Percentiles rank a stretch among this genome's conserved stretches.
Conservation (phyloP, 768 basidiomycete genomes). For the Russula olivacea region DNA sequence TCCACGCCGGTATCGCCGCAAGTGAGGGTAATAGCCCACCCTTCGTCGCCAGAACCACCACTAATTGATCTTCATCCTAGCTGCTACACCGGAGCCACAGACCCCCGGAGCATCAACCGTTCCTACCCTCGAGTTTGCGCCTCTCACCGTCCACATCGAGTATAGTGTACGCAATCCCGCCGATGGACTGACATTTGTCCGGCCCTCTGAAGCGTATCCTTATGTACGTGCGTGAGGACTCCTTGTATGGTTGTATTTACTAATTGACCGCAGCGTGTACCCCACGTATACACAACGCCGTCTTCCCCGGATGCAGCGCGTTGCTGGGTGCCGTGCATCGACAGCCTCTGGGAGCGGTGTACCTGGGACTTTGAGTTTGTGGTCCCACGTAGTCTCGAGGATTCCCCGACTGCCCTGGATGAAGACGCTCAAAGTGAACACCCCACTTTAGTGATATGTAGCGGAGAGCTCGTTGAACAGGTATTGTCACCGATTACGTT, state of each 20-base stretch:
- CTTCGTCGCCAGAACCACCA: conserved; percentile 7
- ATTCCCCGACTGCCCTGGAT: conserved; percentile 41
- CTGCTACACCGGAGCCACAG: conserved; percentile 78
- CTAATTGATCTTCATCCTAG: conserved; percentile 28
- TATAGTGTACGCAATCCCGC: conserved; percentile 80
- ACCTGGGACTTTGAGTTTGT: conserved; percentile 99
- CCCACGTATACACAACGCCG: conserved; percentile 87
- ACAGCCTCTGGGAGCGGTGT: conserved; percentile 91
- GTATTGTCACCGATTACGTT: conserved; percentile 35
- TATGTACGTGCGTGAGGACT: conserved; percentile 58
- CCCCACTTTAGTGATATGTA: conserved; percentile 86
- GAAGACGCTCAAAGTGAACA: conserved; percentile 52
- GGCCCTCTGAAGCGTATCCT: conserved; percentile 77
- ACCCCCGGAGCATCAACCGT: conserved; percentile 44
- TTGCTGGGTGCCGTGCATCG: conserved; percentile 98
- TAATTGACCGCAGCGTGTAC: conserved; percentile 60
- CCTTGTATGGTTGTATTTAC: background rate
- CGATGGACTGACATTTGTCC: conserved; percentile 80
- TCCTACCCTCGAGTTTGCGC: conserved; percentile 48
- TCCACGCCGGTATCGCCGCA: conserved; percentile 38
- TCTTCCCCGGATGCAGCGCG: conserved; percentile 87
- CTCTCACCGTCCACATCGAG: conserved; percentile 67
- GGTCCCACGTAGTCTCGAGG: conserved; percentile 78
- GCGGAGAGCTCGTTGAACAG: conserved; percentile 93
- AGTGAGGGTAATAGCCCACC: conserved; percentile 47